Evolutionary conservation across 257 asterid species (phyloP).

Genomic region (Salvia miltiorrhiza): DNA sequence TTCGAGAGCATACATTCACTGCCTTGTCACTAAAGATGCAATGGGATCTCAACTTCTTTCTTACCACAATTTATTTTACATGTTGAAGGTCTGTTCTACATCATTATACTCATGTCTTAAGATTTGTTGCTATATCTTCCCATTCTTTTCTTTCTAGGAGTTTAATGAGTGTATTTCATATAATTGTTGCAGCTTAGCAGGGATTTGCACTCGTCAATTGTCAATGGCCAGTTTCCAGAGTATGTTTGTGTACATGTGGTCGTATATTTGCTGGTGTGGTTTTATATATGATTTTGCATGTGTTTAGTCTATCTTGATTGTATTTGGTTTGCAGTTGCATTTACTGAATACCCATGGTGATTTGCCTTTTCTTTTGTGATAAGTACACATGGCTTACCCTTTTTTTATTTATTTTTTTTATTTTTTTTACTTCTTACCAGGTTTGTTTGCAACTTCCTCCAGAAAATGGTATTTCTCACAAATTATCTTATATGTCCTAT

Average conservation of each 20-base stretch:
- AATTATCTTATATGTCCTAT: background rate
- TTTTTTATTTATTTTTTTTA: no score
- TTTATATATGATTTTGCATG: background rate
- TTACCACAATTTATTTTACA: constrained; percentile 82
- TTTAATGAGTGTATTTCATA: constrained; percentile 16
- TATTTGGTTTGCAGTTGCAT: background rate
- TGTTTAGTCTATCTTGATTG: background rate
- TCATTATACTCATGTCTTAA: background rate
- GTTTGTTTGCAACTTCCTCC: constrained; percentile 80
- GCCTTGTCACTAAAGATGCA: constrained; percentile 95
- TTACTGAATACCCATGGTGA: background rate
- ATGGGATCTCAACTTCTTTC: constrained; percentile 97
- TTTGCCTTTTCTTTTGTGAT: background rate
- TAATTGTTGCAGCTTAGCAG: constrained; percentile 82
- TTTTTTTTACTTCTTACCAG: constrained; percentile 37
- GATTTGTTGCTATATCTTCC: background rate
- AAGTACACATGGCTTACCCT: background rate
- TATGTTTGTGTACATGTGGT: constrained; percentile 27
- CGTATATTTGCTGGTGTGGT: background rate
- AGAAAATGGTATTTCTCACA: constrained; percentile 59
- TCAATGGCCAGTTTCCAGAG: constrained; percentile 82
- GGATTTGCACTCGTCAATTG: constrained; percentile 75
- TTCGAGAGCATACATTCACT: constrained; percentile 89
- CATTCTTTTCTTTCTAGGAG: background rate
- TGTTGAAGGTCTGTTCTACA: constrained; percentile 63